These are phyloP conservation scores for Waltiozyma sp. DNA, from an alignment of 1,139 yeast species.

Conservation along the genomic window DNA sequence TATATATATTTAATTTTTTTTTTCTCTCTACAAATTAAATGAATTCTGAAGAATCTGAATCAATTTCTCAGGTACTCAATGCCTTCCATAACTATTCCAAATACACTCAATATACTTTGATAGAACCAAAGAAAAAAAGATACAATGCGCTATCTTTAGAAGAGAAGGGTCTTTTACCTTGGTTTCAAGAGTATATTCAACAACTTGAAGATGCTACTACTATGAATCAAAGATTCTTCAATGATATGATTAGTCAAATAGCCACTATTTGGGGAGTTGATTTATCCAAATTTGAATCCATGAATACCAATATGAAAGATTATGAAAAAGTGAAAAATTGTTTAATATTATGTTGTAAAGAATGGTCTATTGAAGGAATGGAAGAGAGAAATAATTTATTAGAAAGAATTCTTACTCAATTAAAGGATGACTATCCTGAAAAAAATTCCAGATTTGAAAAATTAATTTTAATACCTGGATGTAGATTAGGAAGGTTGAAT, in stretches of 20 bases:
- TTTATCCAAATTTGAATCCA: conserved; percentile 29
- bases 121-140: background rate
- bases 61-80: background rate
- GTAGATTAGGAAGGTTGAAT: conserved; percentile 75
- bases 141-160: background rate
- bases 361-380: conserved; percentile 62
- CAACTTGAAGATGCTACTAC: conserved; percentile 35
- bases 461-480: conserved; percentile 65
- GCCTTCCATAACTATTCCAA: background rate
- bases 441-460: conserved; percentile 27
- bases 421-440: conserved; percentile 34
- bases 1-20: too few species aligned
- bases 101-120: background rate
- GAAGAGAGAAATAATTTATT: conserved; percentile 40
- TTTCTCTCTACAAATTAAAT: too few species aligned
- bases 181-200: conserved; percentile 39
- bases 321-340: conserved; percentile 53
- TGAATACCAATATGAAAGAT: conserved; percentile 29
- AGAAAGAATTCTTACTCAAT: conserved; percentile 33
- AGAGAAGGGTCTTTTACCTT: conserved; percentile 11
- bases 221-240: conserved; percentile 38
- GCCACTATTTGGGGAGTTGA: conserved; percentile 26
- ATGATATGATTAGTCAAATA: conserved; percentile 34
- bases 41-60: background rate
- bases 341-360: conserved; percentile 56